Evolutionary conservation across 371 early-diverging fungal genomes (phyloP), one percentile per base, ranked within the genome.

Genomic region (Mycotypha africana): DNA sequence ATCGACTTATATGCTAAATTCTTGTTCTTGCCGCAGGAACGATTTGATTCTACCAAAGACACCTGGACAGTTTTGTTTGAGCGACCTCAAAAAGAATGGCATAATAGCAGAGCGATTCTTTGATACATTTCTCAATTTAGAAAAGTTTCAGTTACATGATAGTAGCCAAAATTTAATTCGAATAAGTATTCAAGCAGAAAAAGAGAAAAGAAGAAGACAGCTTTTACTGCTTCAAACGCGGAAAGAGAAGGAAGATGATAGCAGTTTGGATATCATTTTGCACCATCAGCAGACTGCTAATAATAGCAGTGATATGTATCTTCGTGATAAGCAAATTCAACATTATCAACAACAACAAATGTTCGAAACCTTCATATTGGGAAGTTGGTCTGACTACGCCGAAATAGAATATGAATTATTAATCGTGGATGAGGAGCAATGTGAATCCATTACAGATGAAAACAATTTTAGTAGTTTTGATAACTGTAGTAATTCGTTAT

Each of bases 101-200:
- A 61, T 58, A 7, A 45, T 65, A 24, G 75, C 75, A 15, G 75
- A 74, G 47, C 54, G 71, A 3, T 74, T 74, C 25, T 68, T 70
- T 45, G 75, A 74, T 38, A 74, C 70, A 2, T 74, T 74, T 52
- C 26, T 63, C 11, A 67, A 66, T 31, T 60, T 74, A 37, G 66
- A 70, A 19, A 62, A 64, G 23, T 62, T 74, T 43, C 66, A 65
- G 39, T 42, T 70, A 16, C 75, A 74, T 33, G 75, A 74, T 37
- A 58, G 66, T 4, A 60, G 58, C 15, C 71, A 70, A 36, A 63
- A 62, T 1, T 47, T 62, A 0, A 52, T 66, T 21, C 66, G 69
- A 8, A 51, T 59, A 1, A 70, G 64, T 36, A 60, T 55, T 8
- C 50, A 70, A 30, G 33, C 65, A 28, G 59, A 53, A 15, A 47